Conservation (phyloP, 2,329 filamentous ascomycete genomes). For the Anthostomella pinea region DNA sequence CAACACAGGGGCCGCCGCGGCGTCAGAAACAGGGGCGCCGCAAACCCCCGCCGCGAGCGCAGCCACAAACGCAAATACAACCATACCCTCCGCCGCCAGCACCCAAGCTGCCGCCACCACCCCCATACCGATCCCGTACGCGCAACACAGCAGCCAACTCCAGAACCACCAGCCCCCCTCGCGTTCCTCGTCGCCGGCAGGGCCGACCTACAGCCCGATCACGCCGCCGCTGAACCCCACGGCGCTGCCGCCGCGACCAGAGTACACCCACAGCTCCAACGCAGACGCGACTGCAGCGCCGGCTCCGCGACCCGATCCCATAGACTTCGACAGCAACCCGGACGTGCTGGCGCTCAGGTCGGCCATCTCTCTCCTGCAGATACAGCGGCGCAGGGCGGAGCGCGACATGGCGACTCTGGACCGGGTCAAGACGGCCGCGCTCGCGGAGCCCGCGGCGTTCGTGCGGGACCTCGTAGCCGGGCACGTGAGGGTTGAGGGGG, state of each 20-base stretch:
- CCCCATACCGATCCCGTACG: too few relatives aligned
- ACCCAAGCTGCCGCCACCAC: too few relatives aligned
- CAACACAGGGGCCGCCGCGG: slow-evolving; percentile 23
- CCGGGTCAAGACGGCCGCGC: slow-evolving; percentile 66
- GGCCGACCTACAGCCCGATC: slow-evolving; percentile 54
- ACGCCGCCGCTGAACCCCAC: slow-evolving; percentile 47
- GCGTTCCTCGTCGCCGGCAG: slow-evolving; percentile 43
- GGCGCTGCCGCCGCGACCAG: slow-evolving; percentile 28
- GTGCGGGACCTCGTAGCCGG: slow-evolving; percentile 64
- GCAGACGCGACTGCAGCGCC: slow-evolving; percentile 12
- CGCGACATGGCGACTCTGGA: slow-evolving; percentile 71
- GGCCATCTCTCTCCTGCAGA: slow-evolving; percentile 80
- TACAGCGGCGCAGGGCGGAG: slow-evolving; percentile 76
- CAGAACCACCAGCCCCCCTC: slow-evolving; percentile 5
- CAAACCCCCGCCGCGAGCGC: slow-evolving; percentile 2
- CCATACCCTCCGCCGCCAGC: slow-evolving; percentile 3
- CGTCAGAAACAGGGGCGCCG: slow-evolving; percentile 6
- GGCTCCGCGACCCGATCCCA: slow-evolving; percentile 46
- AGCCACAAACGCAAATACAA: slow-evolving; percentile 1
- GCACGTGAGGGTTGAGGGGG: slow-evolving; percentile 46
- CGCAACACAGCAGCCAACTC: not conserved
- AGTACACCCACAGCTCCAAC: slow-evolving; percentile 26
- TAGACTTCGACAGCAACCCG: slow-evolving; percentile 65
- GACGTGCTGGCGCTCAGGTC: slow-evolving; percentile 85
- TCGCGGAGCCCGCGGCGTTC: slow-evolving; percentile 70